Evolutionary conservation across 208 protist species (phyloP).

Genomic region (Tritrichomonas musculus): DNA sequence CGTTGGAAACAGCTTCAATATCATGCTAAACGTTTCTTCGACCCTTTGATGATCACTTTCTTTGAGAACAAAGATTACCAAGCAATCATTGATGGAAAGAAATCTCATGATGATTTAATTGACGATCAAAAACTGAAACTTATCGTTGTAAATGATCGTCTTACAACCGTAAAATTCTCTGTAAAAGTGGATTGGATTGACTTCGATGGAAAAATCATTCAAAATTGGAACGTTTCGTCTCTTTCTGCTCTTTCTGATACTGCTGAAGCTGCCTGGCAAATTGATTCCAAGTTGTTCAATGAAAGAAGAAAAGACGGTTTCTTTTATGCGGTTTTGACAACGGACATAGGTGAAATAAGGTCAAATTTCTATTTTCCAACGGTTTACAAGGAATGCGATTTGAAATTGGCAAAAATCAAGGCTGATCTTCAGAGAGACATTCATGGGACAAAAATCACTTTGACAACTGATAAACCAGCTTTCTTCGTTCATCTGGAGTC

Average conservation of each 20-base stretch:
- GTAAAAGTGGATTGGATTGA: neutral
- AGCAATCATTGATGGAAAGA: no score
- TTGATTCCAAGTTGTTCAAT: no score
- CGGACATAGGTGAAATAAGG: neutral
- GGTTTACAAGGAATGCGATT: neutral
- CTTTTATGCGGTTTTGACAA: neutral
- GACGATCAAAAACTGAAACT: no score
- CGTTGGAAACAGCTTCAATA: neutral
- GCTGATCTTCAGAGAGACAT: neutral
- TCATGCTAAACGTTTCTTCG: neutral
- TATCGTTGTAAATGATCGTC: neutral
- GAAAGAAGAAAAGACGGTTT: neutral
- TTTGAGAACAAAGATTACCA: neutral
- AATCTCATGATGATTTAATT: no score
- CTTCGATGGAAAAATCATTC: neutral
- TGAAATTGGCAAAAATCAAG: neutral
- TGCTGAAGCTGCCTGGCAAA: no score
- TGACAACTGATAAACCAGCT: neutral
- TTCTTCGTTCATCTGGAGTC: conserved; percentile 7
- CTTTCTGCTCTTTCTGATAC: neutral
- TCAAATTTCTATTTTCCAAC: neutral
- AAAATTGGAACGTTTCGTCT: neutral
- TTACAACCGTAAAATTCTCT: neutral
- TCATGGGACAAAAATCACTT: neutral
- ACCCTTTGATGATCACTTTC: neutral